A percentile compares a stretch with the other conserved stretches of the same genome.
These are phyloP conservation scores for Sarocladiaceae sp. DNA, from an alignment of 2,329 filamentous ascomycete species.

Conservation along the genomic window DNA sequence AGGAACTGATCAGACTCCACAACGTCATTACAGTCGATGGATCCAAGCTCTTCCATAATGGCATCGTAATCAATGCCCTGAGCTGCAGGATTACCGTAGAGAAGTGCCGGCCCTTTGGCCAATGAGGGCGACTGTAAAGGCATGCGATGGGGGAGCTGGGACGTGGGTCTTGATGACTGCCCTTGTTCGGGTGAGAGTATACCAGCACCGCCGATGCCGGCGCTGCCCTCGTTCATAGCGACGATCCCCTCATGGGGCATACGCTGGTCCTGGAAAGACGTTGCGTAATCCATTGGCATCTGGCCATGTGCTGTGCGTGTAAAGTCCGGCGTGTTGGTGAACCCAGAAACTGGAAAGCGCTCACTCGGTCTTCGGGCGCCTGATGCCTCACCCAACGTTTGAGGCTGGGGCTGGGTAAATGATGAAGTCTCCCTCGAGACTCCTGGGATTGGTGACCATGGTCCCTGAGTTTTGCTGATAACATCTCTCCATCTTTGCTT, in stretches of 20 bases:
- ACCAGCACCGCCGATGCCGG: neutral
- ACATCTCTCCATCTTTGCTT: slow-evolving; percentile 25
- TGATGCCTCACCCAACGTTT: neutral
- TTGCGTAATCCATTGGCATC: neutral
- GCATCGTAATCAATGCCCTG: slow-evolving; percentile 41
- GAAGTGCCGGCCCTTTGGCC: neutral
- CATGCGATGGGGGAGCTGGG: neutral
- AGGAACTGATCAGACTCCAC: slow-evolving; percentile 53
- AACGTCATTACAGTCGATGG: slow-evolving; percentile 44
- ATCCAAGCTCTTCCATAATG: slow-evolving; percentile 47
- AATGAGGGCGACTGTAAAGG: slow-evolving; percentile 17
- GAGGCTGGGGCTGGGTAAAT: neutral
- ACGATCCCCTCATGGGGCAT: neutral
- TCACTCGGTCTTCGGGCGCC: neutral
- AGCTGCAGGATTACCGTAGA: neutral
- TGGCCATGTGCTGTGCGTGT: neutral
- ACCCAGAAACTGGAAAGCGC: neutral
- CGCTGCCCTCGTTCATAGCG: neutral
- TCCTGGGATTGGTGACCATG: slow-evolving; percentile 15
- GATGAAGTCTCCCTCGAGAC: slow-evolving; percentile 17
- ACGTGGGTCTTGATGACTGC: neutral
- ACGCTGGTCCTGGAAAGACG: neutral
- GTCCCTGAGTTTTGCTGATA: slow-evolving; percentile 20
- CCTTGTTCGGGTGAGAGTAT: neutral
- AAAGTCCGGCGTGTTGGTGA: neutral